Percentiles rank a stretch among this genome's conserved stretches.
These are phyloP conservation scores for Eucalyptus viminalis DNA, from an alignment of 345 rosid species.

Conservation along the genomic window DNA sequence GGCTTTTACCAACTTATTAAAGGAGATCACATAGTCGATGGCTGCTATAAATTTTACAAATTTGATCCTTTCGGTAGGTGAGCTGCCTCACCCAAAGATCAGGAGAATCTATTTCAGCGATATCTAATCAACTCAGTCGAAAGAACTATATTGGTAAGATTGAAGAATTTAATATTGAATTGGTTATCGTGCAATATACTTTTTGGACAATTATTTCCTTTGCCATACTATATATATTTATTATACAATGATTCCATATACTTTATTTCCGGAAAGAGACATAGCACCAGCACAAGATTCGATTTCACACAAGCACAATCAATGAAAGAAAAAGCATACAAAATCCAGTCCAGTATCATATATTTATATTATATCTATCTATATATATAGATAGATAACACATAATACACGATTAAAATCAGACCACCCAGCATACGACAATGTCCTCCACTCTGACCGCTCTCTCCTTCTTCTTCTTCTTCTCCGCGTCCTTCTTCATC, in stretches of 20 bases:
- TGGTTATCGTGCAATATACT: rapidly evolving
- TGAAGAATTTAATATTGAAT: not conserved
- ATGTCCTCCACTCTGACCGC: not conserved
- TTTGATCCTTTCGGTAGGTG: rapidly evolving
- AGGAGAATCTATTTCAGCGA: rapidly evolving
- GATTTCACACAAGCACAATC: not conserved
- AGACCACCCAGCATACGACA: not conserved
- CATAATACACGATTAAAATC: not conserved
- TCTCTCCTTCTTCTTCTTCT: not conserved
- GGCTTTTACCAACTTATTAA: not conserved
- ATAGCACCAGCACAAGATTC: not conserved
- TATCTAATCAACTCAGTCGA: rapidly evolving
- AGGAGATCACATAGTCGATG: not conserved
- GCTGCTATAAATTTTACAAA: too few relatives aligned
- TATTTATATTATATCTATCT: not conserved
- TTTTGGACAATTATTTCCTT: too few relatives aligned
- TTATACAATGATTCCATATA: not conserved
- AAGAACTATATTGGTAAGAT: rapidly evolving
- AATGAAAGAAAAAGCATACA: not conserved
- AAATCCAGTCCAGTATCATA: not conserved
- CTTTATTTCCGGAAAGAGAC: not conserved
- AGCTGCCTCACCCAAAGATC: rapidly evolving
- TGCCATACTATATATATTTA: not conserved
- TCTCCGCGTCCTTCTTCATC: not conserved
- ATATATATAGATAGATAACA: not conserved